Percentiles rank a stretch among this genome's conserved stretches.
Evolutionary conservation across 2,329 filamentous ascomycete species (phyloP).

Genomic region (Rhinocladiella similis): DNA sequence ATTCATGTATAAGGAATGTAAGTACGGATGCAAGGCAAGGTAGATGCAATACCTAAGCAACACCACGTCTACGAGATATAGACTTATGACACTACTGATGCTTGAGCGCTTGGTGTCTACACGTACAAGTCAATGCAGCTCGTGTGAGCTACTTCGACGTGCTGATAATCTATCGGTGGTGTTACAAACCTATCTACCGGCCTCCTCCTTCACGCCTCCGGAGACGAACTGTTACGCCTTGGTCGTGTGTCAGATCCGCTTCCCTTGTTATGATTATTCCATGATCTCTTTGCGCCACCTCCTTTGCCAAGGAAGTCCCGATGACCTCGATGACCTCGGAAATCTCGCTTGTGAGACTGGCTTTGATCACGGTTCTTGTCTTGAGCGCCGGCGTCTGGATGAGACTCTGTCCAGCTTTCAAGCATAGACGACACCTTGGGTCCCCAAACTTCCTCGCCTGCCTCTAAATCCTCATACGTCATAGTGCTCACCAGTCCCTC

Average conservation of each 20-base stretch:
- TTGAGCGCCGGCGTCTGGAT: constrained; percentile 23
- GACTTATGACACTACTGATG: no score
- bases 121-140: background rate
- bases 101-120: background rate
- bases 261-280: constrained; percentile 7
- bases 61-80: no score
- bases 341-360: constrained; percentile 5
- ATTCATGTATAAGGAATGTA: no score
- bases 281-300: constrained; percentile 11
- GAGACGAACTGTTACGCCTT: constrained; percentile 25
- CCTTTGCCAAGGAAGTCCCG: background rate
- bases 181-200: background rate
- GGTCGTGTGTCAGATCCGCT: background rate
- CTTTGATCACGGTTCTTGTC: constrained; percentile 13
- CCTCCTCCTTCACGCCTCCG: constrained; percentile 1
- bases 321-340: background rate
- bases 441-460: constrained; percentile 80
- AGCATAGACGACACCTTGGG: constrained; percentile 67
- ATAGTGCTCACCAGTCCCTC: constrained; percentile 60
- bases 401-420: constrained; percentile 50
- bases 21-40: no score
- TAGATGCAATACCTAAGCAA: background rate
- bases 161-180: background rate
- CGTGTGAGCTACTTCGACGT: no score
- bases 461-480: constrained; percentile 73